Evolutionary conservation across 2,329 filamentous ascomycete genomes (phyloP).

Genomic region (Pyrenophora seminiperda): DNA sequence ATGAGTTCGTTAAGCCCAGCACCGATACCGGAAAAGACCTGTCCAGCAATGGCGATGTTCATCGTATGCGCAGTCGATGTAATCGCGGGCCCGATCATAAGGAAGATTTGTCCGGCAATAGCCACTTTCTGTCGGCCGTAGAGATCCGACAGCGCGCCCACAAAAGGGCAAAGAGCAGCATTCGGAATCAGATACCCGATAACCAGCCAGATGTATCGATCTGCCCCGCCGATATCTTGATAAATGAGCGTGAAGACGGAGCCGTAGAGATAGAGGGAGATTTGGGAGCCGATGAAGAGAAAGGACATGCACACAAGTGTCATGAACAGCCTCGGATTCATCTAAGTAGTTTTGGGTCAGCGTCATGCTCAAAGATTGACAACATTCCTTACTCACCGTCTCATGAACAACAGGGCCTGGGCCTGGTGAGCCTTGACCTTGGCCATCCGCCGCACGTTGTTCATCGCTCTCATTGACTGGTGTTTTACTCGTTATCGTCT

Average conservation of each 20-base stretch:
- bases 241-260: constrained; percentile 59
- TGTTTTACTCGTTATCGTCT: constrained; percentile 20
- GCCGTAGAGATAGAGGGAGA: constrained; percentile 58
- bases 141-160: constrained; percentile 55
- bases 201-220: constrained; percentile 63
- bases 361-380: too few species aligned
- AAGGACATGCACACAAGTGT: constrained; percentile 64
- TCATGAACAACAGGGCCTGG: constrained; percentile 31
- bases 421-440: constrained; percentile 24
- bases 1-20: constrained; percentile 72
- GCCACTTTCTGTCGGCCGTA: constrained; percentile 43
- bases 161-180: constrained; percentile 65
- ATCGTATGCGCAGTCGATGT: constrained; percentile 36
- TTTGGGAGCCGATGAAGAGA: constrained; percentile 65
- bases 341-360: constrained; percentile 14
- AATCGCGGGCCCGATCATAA: constrained; percentile 47
- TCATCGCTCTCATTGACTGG: constrained; percentile 31
- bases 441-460: constrained; percentile 12
- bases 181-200: constrained; percentile 61
- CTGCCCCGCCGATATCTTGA: constrained; percentile 63
- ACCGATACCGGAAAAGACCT: constrained; percentile 64
- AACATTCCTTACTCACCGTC: too few species aligned
- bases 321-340: constrained; percentile 56
- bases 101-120: constrained; percentile 37
- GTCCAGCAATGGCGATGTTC: constrained; percentile 40